Percentiles rank a stretch among this genome's conserved stretches.
phyloP scores from a whole-genome alignment of 2,329 filamentous ascomycete species.

The Botrytis deweyae region DNA sequence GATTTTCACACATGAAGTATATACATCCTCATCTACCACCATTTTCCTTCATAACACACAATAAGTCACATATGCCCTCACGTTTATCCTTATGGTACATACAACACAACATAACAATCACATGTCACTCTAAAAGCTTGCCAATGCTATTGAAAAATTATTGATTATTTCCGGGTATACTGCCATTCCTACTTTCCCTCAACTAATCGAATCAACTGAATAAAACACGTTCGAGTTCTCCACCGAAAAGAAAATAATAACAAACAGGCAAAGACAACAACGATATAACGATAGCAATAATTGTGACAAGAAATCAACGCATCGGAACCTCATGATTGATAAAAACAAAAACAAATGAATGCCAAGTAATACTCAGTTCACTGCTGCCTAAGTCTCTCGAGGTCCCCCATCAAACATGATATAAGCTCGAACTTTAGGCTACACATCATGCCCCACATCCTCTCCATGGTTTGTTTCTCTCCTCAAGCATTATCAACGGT shows the following conservation, averaged over 20 bases:
- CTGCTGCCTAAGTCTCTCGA: not conserved
- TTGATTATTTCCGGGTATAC: conserved; percentile 3
- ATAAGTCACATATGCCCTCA: not conserved
- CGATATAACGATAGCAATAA: not conserved
- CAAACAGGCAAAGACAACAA: not conserved
- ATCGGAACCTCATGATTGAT: not conserved
- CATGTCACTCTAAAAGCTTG: not conserved
- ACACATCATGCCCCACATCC: not conserved
- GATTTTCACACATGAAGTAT: not conserved
- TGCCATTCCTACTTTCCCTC: not conserved
- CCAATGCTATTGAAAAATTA: not conserved
- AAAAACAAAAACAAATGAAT: not conserved
- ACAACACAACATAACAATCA: not conserved
- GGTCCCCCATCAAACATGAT: not conserved
- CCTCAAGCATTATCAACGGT: conserved; percentile 34
- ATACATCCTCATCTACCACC: not conserved
- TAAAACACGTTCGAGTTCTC: not conserved
- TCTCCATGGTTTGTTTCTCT: not conserved
- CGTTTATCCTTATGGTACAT: not conserved
- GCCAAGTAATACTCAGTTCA: not conserved
- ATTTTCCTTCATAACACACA: not conserved
- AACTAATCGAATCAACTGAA: not conserved
- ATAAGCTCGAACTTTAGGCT: not conserved
- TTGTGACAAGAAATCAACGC: not conserved
- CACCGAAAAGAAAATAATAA: not conserved